Evolutionary conservation across 2,329 filamentous ascomycete genomes (phyloP).

Genomic region (Penicillium nordicum): DNA sequence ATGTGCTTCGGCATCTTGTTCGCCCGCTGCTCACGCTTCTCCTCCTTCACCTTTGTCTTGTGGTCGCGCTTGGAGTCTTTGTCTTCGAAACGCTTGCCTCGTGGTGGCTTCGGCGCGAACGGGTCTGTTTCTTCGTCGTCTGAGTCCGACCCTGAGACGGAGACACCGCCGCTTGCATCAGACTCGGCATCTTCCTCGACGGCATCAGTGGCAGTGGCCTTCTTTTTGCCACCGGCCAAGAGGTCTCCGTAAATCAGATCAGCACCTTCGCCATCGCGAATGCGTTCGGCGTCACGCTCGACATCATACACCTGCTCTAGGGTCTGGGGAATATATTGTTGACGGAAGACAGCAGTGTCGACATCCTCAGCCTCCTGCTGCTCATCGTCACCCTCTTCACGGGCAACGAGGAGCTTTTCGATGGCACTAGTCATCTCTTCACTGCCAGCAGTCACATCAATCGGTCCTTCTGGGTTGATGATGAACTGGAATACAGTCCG

Average conservation of each 20-base stretch:
- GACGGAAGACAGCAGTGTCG: constrained; percentile 87
- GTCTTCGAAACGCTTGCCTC: constrained; percentile 83
- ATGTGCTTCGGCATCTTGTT: constrained; percentile 95
- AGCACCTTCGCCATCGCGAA: constrained; percentile 68
- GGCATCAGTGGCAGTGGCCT: constrained; percentile 26
- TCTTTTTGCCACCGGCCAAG: constrained; percentile 61
- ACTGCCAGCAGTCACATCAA: constrained; percentile 35
- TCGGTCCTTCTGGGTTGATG: constrained; percentile 55
- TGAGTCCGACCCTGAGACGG: constrained; percentile 42
- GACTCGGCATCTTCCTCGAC: constrained; percentile 36
- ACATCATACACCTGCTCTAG: constrained; percentile 95
- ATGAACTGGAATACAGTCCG: constrained; percentile 82
- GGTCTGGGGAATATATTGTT: constrained; percentile 95
- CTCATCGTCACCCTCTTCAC: constrained; percentile 50
- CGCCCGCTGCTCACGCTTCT: constrained; percentile 87
- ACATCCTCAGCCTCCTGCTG: constrained; percentile 56
- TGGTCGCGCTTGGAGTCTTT: constrained; percentile 87
- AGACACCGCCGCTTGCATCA: constrained; percentile 36
- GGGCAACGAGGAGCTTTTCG: constrained; percentile 63
- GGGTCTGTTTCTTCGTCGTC: constrained; percentile 43
- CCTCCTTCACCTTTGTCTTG: constrained; percentile 89
- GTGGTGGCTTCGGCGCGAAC: constrained; percentile 65
- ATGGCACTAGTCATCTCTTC: constrained; percentile 60
- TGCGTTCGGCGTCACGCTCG: constrained; percentile 79
- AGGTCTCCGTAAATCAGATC: constrained; percentile 83